Conservation (phyloP, 2,329 filamentous ascomycete genomes). For the Ophiocordyceps unilateralis region DNA sequence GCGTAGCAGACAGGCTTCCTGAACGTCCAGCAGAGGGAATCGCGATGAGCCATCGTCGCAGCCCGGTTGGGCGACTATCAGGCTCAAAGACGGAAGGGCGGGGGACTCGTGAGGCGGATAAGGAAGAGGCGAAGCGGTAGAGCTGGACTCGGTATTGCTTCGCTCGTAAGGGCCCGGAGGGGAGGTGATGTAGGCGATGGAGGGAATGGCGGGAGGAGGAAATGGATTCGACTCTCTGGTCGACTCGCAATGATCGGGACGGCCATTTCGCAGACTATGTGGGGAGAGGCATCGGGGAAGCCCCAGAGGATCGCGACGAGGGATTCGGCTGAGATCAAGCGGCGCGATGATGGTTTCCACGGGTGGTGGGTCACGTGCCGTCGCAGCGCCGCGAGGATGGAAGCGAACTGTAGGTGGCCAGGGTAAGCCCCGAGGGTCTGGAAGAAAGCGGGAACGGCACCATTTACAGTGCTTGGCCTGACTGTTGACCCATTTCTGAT, state of each 20-base stretch:
- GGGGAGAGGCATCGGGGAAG: background rate
- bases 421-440: too few species aligned
- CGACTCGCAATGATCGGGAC: too few species aligned
- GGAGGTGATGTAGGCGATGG: slow-evolving; percentile 2
- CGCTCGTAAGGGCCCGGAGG: background rate
- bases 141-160: background rate
- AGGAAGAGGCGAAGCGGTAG: background rate
- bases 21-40: slow-evolving; percentile 16
- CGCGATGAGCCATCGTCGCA: slow-evolving; percentile 1
- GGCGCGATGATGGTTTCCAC: background rate
- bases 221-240: too few species aligned
- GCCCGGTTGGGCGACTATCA: background rate
- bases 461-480: slow-evolving; percentile 14
- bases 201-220: background rate
- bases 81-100: background rate
- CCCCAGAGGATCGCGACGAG: background rate
- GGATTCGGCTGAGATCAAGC: background rate
- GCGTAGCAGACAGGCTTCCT: slow-evolving; percentile 19
- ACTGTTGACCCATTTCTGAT: slow-evolving; percentile 20
- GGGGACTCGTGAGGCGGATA: background rate
- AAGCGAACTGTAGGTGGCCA: slow-evolving; percentile 4
- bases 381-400: slow-evolving; percentile 5
- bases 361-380: background rate
- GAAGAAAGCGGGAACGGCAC: background rate
- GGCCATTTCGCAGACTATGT: too few species aligned